These are phyloP conservation scores for Metroxylon sagu DNA, from an alignment of 176 grass and related monocot species.

Conservation along the genomic window DNA sequence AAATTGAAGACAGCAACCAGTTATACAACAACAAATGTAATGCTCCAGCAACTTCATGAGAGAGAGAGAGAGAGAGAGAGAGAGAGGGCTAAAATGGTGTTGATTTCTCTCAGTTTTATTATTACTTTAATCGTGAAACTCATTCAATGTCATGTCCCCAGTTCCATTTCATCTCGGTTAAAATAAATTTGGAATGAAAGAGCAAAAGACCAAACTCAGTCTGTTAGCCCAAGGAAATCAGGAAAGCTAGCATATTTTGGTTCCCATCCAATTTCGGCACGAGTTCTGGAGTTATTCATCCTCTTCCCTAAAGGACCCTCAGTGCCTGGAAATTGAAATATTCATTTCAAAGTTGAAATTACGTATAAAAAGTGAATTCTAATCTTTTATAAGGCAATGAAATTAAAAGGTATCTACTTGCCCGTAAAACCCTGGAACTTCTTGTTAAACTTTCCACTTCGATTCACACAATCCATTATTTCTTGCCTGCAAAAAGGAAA, in stretches of 20 bases:
- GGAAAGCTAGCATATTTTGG: conserved; percentile 54
- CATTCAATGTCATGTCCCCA: no score
- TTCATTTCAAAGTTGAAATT: background rate
- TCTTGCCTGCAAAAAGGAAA: conserved; percentile 54
- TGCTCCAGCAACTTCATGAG: no score
- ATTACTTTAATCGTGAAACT: no score
- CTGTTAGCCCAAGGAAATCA: conserved; percentile 46
- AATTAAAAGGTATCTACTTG: conserved; percentile 17
- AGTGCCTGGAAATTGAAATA: conserved; percentile 25
- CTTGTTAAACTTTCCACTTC: conserved; percentile 56
- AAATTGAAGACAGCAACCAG: no score
- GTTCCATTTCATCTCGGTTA: no score
- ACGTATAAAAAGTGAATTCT: background rate
- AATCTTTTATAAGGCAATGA: background rate
- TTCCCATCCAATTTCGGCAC: conserved; percentile 65
- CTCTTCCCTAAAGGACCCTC: conserved; percentile 79
- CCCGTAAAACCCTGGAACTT: conserved; percentile 78
- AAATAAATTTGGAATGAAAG: no score
- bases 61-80: no score
- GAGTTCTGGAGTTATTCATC: conserved; percentile 73
- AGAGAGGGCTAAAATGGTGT: no score
- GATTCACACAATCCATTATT: conserved; percentile 75
- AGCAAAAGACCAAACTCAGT: conserved; percentile 14
- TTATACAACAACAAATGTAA: no score
- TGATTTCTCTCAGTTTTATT: no score